These are phyloP conservation scores for Drosera spatulata DNA, from an alignment of 179 eudicot genomes.

Conservation along the genomic window DNA sequence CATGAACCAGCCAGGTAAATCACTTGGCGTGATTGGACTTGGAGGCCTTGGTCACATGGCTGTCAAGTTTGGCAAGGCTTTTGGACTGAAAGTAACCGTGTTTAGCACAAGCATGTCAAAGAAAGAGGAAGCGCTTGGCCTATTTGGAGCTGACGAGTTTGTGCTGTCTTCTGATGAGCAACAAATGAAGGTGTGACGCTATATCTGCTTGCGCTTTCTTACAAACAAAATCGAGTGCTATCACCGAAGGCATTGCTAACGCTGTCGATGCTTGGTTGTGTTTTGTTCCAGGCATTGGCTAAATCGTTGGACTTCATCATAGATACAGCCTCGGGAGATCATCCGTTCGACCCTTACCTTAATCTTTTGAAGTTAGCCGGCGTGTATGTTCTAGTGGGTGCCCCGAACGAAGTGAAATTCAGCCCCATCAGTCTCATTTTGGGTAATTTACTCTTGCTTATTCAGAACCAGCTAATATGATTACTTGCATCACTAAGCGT, in stretches of 20 bases:
- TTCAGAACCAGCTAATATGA: too few species aligned
- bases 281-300: slow-evolving; percentile 42
- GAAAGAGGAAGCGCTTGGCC: slow-evolving; percentile 61
- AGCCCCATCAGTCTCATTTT: slow-evolving; percentile 42
- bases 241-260: too few species aligned
- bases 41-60: slow-evolving; percentile 98
- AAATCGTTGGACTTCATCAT: slow-evolving; percentile 65
- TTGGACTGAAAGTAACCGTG: slow-evolving; percentile 71
- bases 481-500: too few species aligned
- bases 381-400: slow-evolving; percentile 50
- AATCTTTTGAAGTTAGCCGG: slow-evolving; percentile 60
- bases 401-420: slow-evolving; percentile 58
- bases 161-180: slow-evolving; percentile 65
- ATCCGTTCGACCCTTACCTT: slow-evolving; percentile 52
- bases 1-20: slow-evolving; percentile 82
- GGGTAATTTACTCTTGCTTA: slow-evolving; percentile 20
- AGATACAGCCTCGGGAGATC: slow-evolving; percentile 74
- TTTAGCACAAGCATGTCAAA: slow-evolving; percentile 82
- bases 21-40: slow-evolving; percentile 79
- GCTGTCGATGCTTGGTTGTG: too few species aligned
- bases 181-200: slow-evolving; percentile 42
- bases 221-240: too few species aligned
- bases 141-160: slow-evolving; percentile 66
- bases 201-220: too few species aligned
- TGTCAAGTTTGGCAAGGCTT: slow-evolving; percentile 88